A percentile compares a stretch with the other conserved stretches of the same genome.
phyloP scores from a whole-genome alignment of 1,284 basidiomycete genomes.

The Earliella scabrosa region DNA sequence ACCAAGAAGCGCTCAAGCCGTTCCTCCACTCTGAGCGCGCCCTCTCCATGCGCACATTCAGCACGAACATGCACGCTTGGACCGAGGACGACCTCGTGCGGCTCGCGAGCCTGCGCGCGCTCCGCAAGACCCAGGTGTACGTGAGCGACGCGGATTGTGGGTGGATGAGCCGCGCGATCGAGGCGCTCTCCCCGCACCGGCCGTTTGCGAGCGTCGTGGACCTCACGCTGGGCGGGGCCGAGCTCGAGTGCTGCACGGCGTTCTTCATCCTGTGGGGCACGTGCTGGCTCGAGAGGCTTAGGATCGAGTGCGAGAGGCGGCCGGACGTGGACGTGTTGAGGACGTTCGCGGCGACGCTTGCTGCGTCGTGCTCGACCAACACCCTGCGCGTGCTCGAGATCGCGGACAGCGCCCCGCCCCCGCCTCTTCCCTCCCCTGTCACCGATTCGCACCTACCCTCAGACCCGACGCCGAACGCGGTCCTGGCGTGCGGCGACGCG shows the following conservation, averaged over 20 bases:
- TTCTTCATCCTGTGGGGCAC: constrained; percentile 8
- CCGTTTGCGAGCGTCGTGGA: constrained; percentile 9
- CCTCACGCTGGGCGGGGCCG: constrained; percentile 6
- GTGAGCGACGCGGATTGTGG: not conserved
- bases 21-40: constrained; percentile 1
- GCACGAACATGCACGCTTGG: constrained; percentile 3
- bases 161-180: constrained; percentile 6
- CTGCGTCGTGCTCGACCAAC: not conserved
- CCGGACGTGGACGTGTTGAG: not conserved
- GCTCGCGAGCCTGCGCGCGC: constrained; percentile 6
- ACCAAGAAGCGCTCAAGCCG: constrained; percentile 1
- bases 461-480: not conserved
- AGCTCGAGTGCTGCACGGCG: constrained; percentile 6
- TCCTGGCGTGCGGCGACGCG: not conserved
- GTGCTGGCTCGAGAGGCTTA: constrained; percentile 4
- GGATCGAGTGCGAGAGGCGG: not conserved
- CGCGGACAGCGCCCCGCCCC: not conserved
- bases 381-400: constrained; percentile 1
- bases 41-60: constrained; percentile 1
- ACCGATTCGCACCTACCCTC: not conserved
- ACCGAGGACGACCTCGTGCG: constrained; percentile 6
- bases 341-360: not conserved
- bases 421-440: not conserved
- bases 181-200: not conserved
- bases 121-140: constrained; percentile 8